Conservation (phyloP, 176 grass and related monocot species). For the Eragrostis curvula region DNA sequence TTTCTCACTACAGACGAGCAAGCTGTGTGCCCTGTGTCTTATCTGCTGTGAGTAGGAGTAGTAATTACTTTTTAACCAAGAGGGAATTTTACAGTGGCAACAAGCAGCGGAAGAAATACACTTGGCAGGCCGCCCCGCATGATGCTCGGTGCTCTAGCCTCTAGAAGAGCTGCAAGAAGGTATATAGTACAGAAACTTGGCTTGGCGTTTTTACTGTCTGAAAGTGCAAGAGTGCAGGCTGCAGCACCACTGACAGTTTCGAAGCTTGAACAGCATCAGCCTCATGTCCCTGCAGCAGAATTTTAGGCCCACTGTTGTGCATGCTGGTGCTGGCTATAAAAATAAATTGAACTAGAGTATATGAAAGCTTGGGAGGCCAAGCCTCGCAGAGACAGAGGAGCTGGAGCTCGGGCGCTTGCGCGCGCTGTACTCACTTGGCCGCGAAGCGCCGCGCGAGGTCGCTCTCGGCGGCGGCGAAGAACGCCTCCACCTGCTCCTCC, state of each 20-base stretch:
- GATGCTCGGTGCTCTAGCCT: not conserved
- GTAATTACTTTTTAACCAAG: not conserved
- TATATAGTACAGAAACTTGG: conserved; percentile 23
- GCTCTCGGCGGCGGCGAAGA: conserved; percentile 50
- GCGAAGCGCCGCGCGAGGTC: conserved; percentile 45
- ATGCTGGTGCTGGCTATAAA: not conserved
- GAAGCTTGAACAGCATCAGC: conserved; percentile 11
- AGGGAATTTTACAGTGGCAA: not conserved
- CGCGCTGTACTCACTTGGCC: conserved; percentile 44
- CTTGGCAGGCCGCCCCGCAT: not conserved
- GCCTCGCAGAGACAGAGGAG: not conserved
- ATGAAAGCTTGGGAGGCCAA: not conserved
- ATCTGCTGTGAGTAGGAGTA: too few relatives aligned
- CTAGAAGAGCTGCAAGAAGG: not conserved
- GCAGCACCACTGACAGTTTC: conserved; percentile 4
- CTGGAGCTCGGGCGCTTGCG: not conserved
- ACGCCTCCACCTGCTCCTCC: conserved; percentile 53
- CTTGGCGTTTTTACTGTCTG: conserved; percentile 32
- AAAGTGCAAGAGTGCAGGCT: conserved; percentile 11
- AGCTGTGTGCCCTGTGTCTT: too few relatives aligned
- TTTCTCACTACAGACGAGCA: too few relatives aligned
- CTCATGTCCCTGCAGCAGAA: conserved; percentile 1
- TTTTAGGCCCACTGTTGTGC: conserved; percentile 36
- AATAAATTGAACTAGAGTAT: conserved; percentile 35
- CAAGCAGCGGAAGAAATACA: not conserved